Conservation (phyloP, 345 rosid species). For the Eucalyptus coolabah region DNA sequence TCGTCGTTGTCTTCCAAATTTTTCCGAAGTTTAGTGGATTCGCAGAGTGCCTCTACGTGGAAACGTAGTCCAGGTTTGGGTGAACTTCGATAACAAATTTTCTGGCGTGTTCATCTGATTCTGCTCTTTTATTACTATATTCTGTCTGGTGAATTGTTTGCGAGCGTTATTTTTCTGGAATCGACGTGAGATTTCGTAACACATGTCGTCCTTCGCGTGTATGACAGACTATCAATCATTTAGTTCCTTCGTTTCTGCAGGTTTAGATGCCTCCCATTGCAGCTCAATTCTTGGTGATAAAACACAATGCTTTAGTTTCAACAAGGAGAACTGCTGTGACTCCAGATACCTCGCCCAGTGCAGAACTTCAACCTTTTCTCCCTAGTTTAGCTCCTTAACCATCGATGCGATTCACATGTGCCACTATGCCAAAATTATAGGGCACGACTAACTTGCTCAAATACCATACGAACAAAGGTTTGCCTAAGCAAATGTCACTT, state of each 20-base stretch:
- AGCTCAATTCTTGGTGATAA: neutral
- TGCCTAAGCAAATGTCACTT: neutral
- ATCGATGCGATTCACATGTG: constrained; percentile 17
- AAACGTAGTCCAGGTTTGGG: too few species aligned
- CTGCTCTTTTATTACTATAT: too few species aligned
- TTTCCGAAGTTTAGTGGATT: too few species aligned
- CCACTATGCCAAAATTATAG: constrained; percentile 26
- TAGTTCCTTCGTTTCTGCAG: neutral
- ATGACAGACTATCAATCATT: neutral
- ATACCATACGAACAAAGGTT: neutral
- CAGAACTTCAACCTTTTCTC: constrained; percentile 31
- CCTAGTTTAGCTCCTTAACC: constrained; percentile 50
- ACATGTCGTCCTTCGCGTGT: neutral
- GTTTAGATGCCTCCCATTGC: neutral
- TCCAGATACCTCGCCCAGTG: constrained; percentile 5
- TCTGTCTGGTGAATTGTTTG: too few species aligned
- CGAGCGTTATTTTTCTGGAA: too few species aligned
- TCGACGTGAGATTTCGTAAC: too few species aligned
- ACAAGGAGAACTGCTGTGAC: neutral
- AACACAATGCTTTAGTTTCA: neutral
- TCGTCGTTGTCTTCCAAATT: too few species aligned
- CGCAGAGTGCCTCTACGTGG: too few species aligned
- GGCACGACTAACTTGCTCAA: constrained; percentile 4
- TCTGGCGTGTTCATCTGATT: too few species aligned
- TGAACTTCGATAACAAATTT: too few species aligned